phyloP scores from a whole-genome alignment of 371 early-diverging fungal species.

The Syncephalastrum monosporum region DNA sequence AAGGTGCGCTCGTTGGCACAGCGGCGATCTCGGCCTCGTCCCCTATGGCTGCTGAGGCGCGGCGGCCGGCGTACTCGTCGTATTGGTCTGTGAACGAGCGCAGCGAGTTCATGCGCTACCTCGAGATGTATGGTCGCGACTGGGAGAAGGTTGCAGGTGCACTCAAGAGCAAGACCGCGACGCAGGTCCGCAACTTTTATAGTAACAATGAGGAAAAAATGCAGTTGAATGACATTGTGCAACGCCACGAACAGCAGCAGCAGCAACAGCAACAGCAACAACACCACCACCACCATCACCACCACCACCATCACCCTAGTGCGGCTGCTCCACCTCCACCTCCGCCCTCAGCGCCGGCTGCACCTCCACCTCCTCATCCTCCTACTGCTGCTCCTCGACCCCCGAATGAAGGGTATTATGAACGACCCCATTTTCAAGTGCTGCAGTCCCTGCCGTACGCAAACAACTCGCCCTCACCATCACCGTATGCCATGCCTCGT shows the following conservation, averaged over 20 bases:
- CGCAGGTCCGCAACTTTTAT: slow-evolving; percentile 85
- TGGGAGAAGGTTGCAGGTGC: slow-evolving; percentile 76
- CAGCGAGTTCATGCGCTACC: slow-evolving; percentile 63
- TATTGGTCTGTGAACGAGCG: slow-evolving; percentile 89
- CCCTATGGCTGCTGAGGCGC: slow-evolving; percentile 20
- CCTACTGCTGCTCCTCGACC: slow-evolving; percentile 16
- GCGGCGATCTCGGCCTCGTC: background rate
- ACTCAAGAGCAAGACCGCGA: slow-evolving; percentile 76
- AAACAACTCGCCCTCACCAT: slow-evolving; percentile 9
- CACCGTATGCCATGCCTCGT: slow-evolving; percentile 9
- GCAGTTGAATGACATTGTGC: slow-evolving; percentile 51
- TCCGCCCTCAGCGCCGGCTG: background rate
- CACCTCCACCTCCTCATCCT: slow-evolving; percentile 17
- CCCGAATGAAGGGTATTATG: slow-evolving; percentile 2
- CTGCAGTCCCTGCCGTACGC: slow-evolving; percentile 13
- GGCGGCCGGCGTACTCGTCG: slow-evolving; percentile 65
- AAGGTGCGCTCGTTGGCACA: background rate
- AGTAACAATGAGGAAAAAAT: slow-evolving; percentile 70
- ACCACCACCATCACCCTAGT: slow-evolving; percentile 10
- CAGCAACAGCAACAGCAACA: slow-evolving; percentile 21
- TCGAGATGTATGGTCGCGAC: slow-evolving; percentile 68
- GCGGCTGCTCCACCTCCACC: background rate
- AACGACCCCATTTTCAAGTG: slow-evolving; percentile 30
- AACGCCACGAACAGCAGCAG: slow-evolving; percentile 30
- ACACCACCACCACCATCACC: slow-evolving; percentile 16